These are phyloP conservation scores for Alloteropsis semialata DNA, from an alignment of 176 grass and related monocot genomes.

Conservation along the genomic window DNA sequence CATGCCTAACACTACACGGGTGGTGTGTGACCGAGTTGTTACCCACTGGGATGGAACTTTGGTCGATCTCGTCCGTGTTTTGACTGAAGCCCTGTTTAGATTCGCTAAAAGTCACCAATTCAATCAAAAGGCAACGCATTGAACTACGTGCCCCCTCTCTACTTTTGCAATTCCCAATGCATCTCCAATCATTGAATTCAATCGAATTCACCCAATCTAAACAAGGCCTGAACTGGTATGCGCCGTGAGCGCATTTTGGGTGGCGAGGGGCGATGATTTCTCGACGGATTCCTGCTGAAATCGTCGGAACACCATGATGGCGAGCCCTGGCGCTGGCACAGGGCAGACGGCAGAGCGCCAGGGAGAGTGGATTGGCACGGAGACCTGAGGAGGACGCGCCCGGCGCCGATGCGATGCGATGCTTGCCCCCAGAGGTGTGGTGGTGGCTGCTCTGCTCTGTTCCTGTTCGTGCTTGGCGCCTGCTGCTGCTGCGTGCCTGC, in stretches of 20 bases:
- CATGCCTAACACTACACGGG: neutral
- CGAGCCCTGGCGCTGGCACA: neutral
- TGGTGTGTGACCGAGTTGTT: neutral
- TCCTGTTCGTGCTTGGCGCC: neutral
- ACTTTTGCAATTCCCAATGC: too few species aligned
- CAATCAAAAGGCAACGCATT: too few species aligned
- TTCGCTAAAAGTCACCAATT: too few species aligned
- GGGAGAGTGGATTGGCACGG: neutral
- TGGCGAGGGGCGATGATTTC: conserved; percentile 19
- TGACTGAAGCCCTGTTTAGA: too few species aligned
- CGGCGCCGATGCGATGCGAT: neutral
- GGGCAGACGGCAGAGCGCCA: neutral
- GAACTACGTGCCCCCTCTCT: too few species aligned
- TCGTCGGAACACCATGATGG: conserved; percentile 4
- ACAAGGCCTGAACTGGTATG: conserved; percentile 43
- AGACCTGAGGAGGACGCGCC: conserved; percentile 3
- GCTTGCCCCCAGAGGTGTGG: conserved; percentile 32
- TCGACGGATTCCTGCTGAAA: neutral
- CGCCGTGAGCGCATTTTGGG: conserved; percentile 27
- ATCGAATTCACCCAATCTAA: too few species aligned
- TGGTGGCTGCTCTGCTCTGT: neutral
- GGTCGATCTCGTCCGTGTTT: conserved; percentile 12
- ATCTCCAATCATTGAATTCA: too few species aligned
- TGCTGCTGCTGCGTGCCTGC: neutral
- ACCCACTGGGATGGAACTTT: neutral